Conservation (phyloP, 1,139 yeast species). For the Pichia terricola region DNA sequence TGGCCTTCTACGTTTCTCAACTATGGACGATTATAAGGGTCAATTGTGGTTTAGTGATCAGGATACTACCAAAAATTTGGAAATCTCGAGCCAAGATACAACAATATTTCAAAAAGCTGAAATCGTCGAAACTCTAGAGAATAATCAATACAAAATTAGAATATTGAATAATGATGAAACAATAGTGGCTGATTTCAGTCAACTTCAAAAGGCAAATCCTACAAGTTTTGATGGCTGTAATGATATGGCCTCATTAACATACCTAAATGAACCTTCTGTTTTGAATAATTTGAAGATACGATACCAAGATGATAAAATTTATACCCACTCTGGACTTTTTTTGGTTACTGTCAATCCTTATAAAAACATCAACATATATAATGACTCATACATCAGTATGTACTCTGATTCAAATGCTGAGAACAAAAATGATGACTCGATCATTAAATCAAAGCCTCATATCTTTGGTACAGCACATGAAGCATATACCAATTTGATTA, state of each 20-base stretch:
- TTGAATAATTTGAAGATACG: conserved; percentile 71
- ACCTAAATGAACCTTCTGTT: conserved; percentile 89
- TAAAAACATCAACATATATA: conserved; percentile 66
- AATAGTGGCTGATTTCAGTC: conserved; percentile 23
- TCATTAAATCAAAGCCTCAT: conserved; percentile 52
- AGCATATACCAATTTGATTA: conserved; percentile 69
- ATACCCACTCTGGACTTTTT: conserved; percentile 73
- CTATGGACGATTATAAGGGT: conserved; percentile 3
- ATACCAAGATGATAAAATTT: conserved; percentile 69
- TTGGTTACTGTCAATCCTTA: conserved; percentile 96
- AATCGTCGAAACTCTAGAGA: conserved; percentile 43
- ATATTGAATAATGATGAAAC: conserved; percentile 28
- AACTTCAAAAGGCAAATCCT: conserved; percentile 71
- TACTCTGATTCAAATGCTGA: conserved; percentile 26
- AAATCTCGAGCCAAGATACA: no score
- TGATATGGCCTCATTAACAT: conserved; percentile 94
- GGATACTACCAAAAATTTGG: no score
- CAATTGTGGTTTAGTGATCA: conserved; percentile 58
- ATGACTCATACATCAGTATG: conserved; percentile 42
- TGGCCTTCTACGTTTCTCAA: no score
- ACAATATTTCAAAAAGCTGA: conserved; percentile 60
- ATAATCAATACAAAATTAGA: conserved; percentile 36
- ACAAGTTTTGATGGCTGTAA: conserved; percentile 84
- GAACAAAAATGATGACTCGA: conserved; percentile 1
- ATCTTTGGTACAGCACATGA: conserved; percentile 86